Percentiles rank a stretch among this genome's conserved stretches.
These are phyloP conservation scores for Cyclospora cayetanensis DNA, from an alignment of 169 alveolate species.

Conservation along the genomic window DNA sequence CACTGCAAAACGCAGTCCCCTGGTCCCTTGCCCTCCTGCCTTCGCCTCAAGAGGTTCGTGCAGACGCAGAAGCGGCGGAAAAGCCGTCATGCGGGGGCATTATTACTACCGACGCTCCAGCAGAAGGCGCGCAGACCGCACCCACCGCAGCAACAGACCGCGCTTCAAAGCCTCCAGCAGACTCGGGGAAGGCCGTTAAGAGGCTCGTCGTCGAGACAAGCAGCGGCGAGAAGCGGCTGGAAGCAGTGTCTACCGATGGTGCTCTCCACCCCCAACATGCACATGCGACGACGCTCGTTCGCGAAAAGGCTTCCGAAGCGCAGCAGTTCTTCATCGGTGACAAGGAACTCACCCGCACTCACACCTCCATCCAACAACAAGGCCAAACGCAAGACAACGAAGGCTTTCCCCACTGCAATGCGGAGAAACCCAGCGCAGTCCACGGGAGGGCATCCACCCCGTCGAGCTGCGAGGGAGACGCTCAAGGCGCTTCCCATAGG, in stretches of 20 bases:
- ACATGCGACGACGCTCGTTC: background rate
- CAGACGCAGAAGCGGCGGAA: background rate
- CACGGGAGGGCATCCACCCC: too few species aligned
- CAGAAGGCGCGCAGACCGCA: background rate
- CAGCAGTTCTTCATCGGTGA: constrained; percentile 55
- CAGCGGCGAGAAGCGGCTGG: background rate
- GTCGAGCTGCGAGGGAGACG: too few species aligned
- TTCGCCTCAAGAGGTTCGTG: background rate
- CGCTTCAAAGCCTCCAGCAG: too few species aligned
- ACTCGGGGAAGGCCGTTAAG: too few species aligned
- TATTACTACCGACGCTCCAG: background rate
- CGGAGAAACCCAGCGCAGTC: too few species aligned
- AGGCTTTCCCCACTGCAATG: background rate
- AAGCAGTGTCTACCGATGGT: too few species aligned
- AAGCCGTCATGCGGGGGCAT: background rate
- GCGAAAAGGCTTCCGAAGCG: background rate
- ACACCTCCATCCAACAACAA: too few species aligned
- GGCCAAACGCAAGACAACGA: background rate
- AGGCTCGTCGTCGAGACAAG: background rate
- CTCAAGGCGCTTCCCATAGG: background rate
- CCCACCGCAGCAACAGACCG: background rate
- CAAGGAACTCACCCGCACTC: too few species aligned
- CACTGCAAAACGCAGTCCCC: constrained; percentile 66
- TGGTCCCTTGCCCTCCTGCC: constrained; percentile 43
- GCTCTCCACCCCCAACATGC: too few species aligned